Evolutionary conservation across 768 basidiomycete species (phyloP).

Genomic region (Tricholoma furcatifolium): DNA sequence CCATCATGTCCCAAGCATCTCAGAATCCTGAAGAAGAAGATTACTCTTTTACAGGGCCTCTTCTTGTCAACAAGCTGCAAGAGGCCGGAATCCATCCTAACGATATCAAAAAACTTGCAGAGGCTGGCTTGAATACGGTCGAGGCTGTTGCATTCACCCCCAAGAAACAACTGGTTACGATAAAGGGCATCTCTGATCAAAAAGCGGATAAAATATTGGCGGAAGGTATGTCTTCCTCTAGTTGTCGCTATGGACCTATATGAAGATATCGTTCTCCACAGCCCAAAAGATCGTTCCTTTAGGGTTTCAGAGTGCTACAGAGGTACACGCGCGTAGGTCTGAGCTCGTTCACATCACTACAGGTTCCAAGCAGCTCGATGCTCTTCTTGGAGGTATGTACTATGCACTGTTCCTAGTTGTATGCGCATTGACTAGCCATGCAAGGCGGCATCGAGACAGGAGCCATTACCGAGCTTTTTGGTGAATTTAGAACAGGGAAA

Average conservation of each 20-base stretch:
- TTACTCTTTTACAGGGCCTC: conserved; percentile 68
- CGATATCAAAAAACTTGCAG: conserved; percentile 93
- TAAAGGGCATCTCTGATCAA: conserved; percentile 95
- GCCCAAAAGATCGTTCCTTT: conserved; percentile 96
- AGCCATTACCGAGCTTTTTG: conserved; percentile 96
- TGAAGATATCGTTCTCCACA: conserved; percentile 27
- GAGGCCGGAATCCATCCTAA: conserved; percentile 87
- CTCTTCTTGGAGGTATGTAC: conserved; percentile 80
- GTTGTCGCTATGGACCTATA: conserved; percentile 4
- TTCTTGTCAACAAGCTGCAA: conserved; percentile 81
- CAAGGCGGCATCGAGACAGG: conserved; percentile 96
- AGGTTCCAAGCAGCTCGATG: conserved; percentile 94
- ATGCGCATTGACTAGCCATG: conserved; percentile 5
- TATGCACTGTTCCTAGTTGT: background rate
- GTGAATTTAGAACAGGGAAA: conserved; percentile 98
- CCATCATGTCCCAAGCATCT: conserved; percentile 55
- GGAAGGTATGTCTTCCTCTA: conserved; percentile 63
- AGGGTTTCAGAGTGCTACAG: conserved; percentile 97
- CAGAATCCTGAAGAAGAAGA: conserved; percentile 46
- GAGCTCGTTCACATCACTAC: conserved; percentile 97
- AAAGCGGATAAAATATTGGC: conserved; percentile 96
- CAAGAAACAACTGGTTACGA: conserved; percentile 85
- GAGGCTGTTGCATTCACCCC: conserved; percentile 97
- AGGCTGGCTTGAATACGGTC: conserved; percentile 90
- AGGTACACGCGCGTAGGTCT: conserved; percentile 91